Evolutionary conservation across 495 filamentous ascomycete species (phyloP), one percentile per base, ranked within the genome.

Genomic region (Aspergillus affinis): DNA sequence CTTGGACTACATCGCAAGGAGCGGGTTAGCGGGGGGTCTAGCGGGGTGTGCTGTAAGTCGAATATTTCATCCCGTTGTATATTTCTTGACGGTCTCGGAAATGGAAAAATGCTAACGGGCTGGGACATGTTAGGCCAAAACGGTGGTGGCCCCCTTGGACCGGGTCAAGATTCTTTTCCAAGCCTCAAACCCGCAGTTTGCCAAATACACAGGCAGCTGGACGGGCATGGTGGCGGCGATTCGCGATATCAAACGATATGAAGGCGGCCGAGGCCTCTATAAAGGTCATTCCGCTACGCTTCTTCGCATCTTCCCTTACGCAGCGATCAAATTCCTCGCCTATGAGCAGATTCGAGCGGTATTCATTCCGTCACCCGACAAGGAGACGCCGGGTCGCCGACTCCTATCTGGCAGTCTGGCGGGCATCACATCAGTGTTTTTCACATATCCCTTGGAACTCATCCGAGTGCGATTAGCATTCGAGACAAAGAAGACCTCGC

Each of bases 161-260:
- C 88, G 94, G 48, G 94, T 98, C 69, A 98, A 98, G 73, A 98
- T 98, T 70, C 88, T 98, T 53, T 98, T 98, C 79, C 94, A 98
- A 75, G 88, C 94, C 54, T 90, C 89, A 58, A 97, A 92, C 69
- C 94, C 94, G 5, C 88, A 95, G 65, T 98, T 96, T 71, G 81
- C 87, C 29, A 96, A 94, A 75, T 98, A 98, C 71, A 85, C 89
- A 0, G 90, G 92, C 46, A 90, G 86, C 41, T 97, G 92, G 91
- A 80, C 81, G 60, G 94, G 94, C 29, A 83, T 94, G 12, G 79
- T 82, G 4, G 75, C 78, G 32, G 93, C 94, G 9, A 87, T 98
- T 64, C 82, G 82, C 58, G 90, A 92, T 61, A 98, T 98, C 65
- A 91, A 92, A 55, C 77, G 72, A 8, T 73, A 81, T 49, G 89